Base-by-base conservation (phyloP, 495 filamentous ascomycete species). In the Neurospora hispaniola region DNA sequence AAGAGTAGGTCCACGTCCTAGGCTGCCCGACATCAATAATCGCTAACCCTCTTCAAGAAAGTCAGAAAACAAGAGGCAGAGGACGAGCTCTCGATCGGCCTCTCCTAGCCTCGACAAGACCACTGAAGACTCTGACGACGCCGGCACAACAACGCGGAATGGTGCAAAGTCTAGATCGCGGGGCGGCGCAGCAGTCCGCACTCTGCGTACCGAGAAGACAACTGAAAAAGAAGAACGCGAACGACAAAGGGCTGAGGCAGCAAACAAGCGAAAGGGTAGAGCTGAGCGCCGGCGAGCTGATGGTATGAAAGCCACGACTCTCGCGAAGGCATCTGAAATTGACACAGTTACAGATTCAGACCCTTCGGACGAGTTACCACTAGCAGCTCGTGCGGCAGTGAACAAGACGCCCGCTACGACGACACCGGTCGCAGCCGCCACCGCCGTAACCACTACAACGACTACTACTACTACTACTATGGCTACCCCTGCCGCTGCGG, bases 231-330 rank as follows among this genome's bases (percentile, higher is more conserved):
- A 96, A 74, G 89, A 95, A 75, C 85, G 85, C 66, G 93, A 94
- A 77, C 80, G 86, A 62, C 89, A 90, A 74, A 86, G 89, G 46
- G 83, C 86, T 20, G 93, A 96, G 74, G 87, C 88, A n/a, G 88
- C 87, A 27, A 89, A 86, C 73, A 90, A 92, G 76, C 85, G 93
- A 70, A 95, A 94, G 81, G 91, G 88, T 35, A 87, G 92, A 62
- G 86, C 89, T 35, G 93, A 92, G 71, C 85, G 90, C 72, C 87
- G 92, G 69, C 87, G 91, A 81, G 89, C 85, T 74, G 94, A 96
- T 75, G 93, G 94, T 96, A 84, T 79, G 86, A 77, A 70, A 70
- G 70, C 71, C 62, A 74, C 71, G 42, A 75, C 72, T 73, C 40
- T 77, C 44, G 46, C 74, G 62, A 76, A 71, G 46, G 72, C 75